phyloP scores from a whole-genome alignment of 768 basidiomycete species.

The Termitomyces sp. region DNA sequence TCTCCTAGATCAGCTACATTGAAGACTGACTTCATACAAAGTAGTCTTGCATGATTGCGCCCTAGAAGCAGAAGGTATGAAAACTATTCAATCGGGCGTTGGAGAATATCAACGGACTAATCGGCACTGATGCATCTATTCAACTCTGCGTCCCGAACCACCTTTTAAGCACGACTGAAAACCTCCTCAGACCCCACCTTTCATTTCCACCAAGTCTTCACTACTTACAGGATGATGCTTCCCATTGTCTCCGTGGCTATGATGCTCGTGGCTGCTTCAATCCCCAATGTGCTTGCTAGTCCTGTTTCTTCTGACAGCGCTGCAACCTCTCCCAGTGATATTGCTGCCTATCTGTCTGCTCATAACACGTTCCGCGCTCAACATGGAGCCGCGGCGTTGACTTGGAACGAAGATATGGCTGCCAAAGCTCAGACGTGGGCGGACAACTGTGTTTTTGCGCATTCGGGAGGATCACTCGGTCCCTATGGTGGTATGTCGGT shows the following conservation, averaged over 20 bases:
- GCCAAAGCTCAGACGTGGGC: slow-evolving; percentile 68
- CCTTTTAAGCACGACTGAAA: slow-evolving; percentile 5
- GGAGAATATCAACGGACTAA: too few relatives aligned
- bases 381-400: slow-evolving; percentile 61
- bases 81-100: too few relatives aligned
- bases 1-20: too few relatives aligned
- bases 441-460: slow-evolving; percentile 60
- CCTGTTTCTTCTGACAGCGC: slow-evolving; percentile 35
- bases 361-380: slow-evolving; percentile 63
- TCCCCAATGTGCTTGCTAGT: slow-evolving; percentile 39
- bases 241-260: slow-evolving; percentile 29
- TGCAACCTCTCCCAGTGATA: slow-evolving; percentile 41
- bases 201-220: slow-evolving; percentile 23
- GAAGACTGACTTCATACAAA: too few relatives aligned
- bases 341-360: slow-evolving; percentile 46
- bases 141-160: too few relatives aligned
- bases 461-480: slow-evolving; percentile 66
- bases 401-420: slow-evolving; percentile 61
- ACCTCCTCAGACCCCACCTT: slow-evolving; percentile 9
- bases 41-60: too few relatives aligned
- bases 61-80: too few relatives aligned
- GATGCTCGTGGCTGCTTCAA: slow-evolving; percentile 24
- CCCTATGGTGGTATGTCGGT: slow-evolving; percentile 52
- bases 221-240: too few relatives aligned
- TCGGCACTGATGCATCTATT: too few relatives aligned